Percentiles rank a stretch among this genome's conserved stretches.
Conservation (phyloP, 345 rosid species). For the Rubroshorea leprosula region DNA sequence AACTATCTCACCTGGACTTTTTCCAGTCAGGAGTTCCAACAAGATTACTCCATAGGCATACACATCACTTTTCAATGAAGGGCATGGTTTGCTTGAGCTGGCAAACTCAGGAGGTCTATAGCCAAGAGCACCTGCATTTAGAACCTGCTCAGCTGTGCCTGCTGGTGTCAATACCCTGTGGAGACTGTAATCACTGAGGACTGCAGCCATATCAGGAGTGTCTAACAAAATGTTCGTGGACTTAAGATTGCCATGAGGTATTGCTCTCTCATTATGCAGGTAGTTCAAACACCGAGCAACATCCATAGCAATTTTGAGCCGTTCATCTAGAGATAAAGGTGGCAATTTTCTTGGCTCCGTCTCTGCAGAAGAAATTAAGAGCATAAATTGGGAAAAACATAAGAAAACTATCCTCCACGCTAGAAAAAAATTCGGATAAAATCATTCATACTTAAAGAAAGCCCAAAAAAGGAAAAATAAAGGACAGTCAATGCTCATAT, state of each 20-base stretch:
- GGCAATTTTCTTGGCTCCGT: constrained; percentile 41
- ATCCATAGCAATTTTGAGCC: constrained; percentile 52
- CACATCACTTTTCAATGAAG: constrained; percentile 83
- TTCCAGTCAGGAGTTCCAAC: constrained; percentile 74
- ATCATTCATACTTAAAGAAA: no score
- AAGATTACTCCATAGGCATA: constrained; percentile 77
- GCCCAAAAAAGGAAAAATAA: no score
- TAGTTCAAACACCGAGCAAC: constrained; percentile 69
- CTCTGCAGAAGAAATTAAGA: constrained; percentile 39
- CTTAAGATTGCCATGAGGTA: constrained; percentile 93
- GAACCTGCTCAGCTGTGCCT: constrained; percentile 84
- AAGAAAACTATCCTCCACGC: no score
- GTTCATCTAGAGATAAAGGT: constrained; percentile 49
- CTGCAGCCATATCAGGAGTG: constrained; percentile 42
- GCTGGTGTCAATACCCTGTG: constrained; percentile 72
- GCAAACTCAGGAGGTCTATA: constrained; percentile 89
- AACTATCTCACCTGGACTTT: constrained; percentile 56
- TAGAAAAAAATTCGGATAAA: no score
- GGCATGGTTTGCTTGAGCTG: constrained; percentile 73
- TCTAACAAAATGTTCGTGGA: constrained; percentile 71
- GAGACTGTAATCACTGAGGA: constrained; percentile 77
- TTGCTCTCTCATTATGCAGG: constrained; percentile 73
- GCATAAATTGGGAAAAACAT: neutral
- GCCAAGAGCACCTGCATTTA: constrained; percentile 84
- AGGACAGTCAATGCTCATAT: no score